These are phyloP conservation scores for Ceratocystiopsis minuta DNA, from an alignment of 2,329 filamentous ascomycete genomes.

Conservation along the genomic window DNA sequence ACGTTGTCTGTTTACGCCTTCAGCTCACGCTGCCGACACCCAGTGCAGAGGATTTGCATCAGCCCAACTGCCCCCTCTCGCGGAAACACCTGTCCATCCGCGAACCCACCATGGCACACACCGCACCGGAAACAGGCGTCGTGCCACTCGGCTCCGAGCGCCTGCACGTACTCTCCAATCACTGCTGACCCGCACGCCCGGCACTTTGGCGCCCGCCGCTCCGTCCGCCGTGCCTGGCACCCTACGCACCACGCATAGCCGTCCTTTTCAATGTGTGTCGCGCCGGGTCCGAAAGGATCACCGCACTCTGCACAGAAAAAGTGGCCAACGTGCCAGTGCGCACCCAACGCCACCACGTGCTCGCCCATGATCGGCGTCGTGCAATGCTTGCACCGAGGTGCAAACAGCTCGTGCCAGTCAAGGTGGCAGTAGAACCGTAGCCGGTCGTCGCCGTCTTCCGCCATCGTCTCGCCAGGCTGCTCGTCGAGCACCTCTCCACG, in stretches of 20 bases:
- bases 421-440: conserved; percentile 90
- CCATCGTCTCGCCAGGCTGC: conserved; percentile 42
- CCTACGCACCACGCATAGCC: conserved; percentile 92
- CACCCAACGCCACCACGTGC: conserved; percentile 79
- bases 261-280: conserved; percentile 76
- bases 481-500: conserved; percentile 42
- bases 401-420: conserved; percentile 94
- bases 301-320: conserved; percentile 99
- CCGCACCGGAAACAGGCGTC: conserved; percentile 75
- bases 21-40: conserved; percentile 39
- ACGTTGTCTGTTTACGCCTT: conserved; percentile 23
- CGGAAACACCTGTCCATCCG: conserved; percentile 48
- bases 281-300: conserved; percentile 66
- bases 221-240: conserved; percentile 83
- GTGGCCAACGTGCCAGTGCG: conserved; percentile 94
- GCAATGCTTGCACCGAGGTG: conserved; percentile 86
- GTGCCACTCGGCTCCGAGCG: conserved; percentile 86
- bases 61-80: conserved; percentile 28
- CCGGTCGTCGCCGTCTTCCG: conserved; percentile 54
- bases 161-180: conserved; percentile 75
- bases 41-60: conserved; percentile 40
- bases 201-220: conserved; percentile 76
- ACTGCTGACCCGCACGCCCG: conserved; percentile 69
- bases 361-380: conserved; percentile 92
- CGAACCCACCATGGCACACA: conserved; percentile 39